Conservation (phyloP, 495 filamentous ascomycete genomes). For the Penicillium nucicola region DNA sequence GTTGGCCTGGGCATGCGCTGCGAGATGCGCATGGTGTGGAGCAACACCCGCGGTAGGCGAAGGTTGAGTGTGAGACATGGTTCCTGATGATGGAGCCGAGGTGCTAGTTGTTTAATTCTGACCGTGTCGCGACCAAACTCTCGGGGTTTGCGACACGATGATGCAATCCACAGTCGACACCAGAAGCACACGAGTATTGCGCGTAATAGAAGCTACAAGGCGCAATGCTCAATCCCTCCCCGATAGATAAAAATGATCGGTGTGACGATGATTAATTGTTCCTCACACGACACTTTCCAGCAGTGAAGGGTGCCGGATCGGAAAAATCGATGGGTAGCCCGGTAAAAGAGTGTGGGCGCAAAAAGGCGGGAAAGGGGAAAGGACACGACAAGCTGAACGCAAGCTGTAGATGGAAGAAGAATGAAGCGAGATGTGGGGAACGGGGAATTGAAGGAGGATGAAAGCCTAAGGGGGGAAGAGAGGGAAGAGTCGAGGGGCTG, state of each 20-base stretch:
- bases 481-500: slow-evolving; percentile 48
- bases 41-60: slow-evolving; percentile 50
- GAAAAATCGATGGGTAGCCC: slow-evolving; percentile 3
- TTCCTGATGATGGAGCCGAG: not conserved
- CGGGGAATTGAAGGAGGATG: slow-evolving; percentile 17
- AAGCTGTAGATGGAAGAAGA: not conserved
- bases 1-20: slow-evolving; percentile 50
- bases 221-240: slow-evolving; percentile 3
- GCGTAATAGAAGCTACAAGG: not conserved
- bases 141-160: slow-evolving; percentile 39
- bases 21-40: slow-evolving; percentile 47
- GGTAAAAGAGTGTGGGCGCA: slow-evolving; percentile 7
- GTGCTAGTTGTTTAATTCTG: slow-evolving; percentile 1
- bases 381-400: slow-evolving; percentile 1
- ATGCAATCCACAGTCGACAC: slow-evolving; percentile 29
- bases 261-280: not conserved
- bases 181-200: slow-evolving; percentile 8
- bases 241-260: not conserved
- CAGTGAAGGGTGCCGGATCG: slow-evolving; percentile 1
- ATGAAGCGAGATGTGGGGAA: slow-evolving; percentile 1
- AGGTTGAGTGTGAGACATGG: slow-evolving; percentile 51
- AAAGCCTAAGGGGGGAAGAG: slow-evolving; percentile 25
- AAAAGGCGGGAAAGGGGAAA: not conserved
- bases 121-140: slow-evolving; percentile 17
- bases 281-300: slow-evolving; percentile 5